phyloP scores from a whole-genome alignment of 169 alveolate species.

The Amoebophrya sp. region DNA sequence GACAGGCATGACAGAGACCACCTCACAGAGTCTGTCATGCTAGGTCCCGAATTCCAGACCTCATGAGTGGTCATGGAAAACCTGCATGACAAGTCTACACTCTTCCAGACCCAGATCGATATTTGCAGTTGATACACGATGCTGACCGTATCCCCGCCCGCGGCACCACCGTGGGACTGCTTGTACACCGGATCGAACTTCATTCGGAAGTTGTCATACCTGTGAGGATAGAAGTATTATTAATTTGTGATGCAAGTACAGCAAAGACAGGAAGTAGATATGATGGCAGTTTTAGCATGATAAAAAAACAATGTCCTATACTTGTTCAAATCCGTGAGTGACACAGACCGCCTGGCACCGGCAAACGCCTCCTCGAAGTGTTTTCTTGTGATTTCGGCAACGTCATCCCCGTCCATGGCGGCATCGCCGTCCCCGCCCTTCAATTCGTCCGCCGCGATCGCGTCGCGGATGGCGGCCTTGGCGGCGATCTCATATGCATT shows the following conservation, averaged over 20 bases:
- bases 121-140: no score
- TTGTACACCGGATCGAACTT: constrained; percentile 97
- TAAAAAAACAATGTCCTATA: not conserved
- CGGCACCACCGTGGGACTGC: constrained; percentile 73
- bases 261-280: not conserved
- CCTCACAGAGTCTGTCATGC: no score
- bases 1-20: no score
- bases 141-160: constrained; percentile 36
- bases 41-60: no score
- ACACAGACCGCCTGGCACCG: constrained; percentile 94
- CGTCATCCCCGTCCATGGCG: constrained; percentile 54
- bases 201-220: constrained; percentile 92
- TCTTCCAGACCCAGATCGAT: no score
- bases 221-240: constrained; percentile 26
- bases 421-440: constrained; percentile 54
- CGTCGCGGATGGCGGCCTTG: constrained; percentile 98
- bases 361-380: constrained; percentile 98
- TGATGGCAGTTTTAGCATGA: not conserved
- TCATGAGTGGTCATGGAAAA: no score
- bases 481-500: no score
- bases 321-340: constrained; percentile 79
- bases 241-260: constrained; percentile 41
- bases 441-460: constrained; percentile 69
- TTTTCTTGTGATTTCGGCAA: constrained; percentile 75
- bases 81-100: no score